Base-by-base conservation (phyloP, 129 eudicot species). In the Logfia minima region DNA sequence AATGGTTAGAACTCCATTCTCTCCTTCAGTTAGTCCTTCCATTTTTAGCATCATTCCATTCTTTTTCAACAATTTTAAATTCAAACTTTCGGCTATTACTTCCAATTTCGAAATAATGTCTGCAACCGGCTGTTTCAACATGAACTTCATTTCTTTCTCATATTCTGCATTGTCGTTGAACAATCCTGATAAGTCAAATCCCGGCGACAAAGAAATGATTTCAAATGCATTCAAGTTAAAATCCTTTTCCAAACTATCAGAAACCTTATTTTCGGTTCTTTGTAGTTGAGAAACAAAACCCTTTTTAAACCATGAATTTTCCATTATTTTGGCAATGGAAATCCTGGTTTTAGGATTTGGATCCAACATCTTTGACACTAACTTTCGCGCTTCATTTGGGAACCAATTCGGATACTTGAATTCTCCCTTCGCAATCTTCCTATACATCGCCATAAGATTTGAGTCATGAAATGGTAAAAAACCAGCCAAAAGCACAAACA, bases 221-320 rank as follows among this genome's bases (percentile, higher is more conserved):
- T 70, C 75, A 48, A 70, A 70, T 17, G 75, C 75, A 51, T 51
- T 70, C 75, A 70, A 70, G 62, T 45, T 51, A 24, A 24, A 32
- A 9, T n/a, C 75, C 2, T 45, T 51, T 69, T 69, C 53, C 45
- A 68, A 24, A 68, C 35, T 4, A 32, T 32, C 6, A 32, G 35
- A 32, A 32, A 32, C 34, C 34, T 31, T 31, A 31, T 31, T 32
- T 32, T 4, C 6, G 7, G 18, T 5, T 24, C 3, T 22, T 41
- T 4, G 5, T 69, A 9, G 58, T 41, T 69, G 58, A 22, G 34
- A 22, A 69, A 69, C 74, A 52, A 69, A 70, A 22, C 37, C 60
- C 60, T 70, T 70, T 70, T 70, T 70, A 70, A 70, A 70, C 74
- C 60, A 70, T 5, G 74, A 70, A 16, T 70, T 43, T 45, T 45